Conservation (phyloP, 176 grass and related monocot species). For the Ensete glaucum region DNA sequence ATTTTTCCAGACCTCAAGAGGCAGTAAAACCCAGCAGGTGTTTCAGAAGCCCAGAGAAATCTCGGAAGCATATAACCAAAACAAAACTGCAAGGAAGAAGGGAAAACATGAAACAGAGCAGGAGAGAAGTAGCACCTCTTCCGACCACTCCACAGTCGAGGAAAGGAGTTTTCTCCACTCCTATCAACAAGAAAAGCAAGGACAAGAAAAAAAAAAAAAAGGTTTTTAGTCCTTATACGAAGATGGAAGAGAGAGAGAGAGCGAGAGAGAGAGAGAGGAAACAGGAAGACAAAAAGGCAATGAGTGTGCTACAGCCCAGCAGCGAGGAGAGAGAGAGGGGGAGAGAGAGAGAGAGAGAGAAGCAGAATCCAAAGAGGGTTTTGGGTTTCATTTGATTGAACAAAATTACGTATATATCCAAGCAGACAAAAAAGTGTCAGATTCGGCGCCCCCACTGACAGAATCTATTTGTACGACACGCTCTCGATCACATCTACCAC, state of each 20-base stretch:
- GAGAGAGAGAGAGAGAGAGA: not conserved
- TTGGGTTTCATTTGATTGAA: not conserved
- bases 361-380: conserved; percentile 3
- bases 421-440: too few species aligned
- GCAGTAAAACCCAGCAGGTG: too few species aligned
- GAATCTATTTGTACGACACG: too few species aligned
- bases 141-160: not conserved
- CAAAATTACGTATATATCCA: too few species aligned
- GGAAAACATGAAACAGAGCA: not conserved
- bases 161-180: not conserved
- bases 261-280: not conserved
- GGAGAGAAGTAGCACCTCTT: conserved; percentile 18
- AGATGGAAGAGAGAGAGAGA: not conserved
- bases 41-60: not conserved
- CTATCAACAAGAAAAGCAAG: not conserved
- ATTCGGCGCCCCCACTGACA: too few species aligned
- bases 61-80: not conserved
- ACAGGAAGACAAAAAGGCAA: not conserved
- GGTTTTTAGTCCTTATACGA: not conserved
- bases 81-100: not conserved
- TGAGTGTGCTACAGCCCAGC: not conserved
- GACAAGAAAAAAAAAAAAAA: not conserved
- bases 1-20: not conserved
- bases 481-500: too few species aligned
- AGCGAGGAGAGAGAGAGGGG: not conserved